A percentile compares a stretch with the other conserved stretches of the same genome.
Evolutionary conservation across 176 grass and related monocot genomes (phyloP).

Genomic region (Eremochloa ophiuroides): DNA sequence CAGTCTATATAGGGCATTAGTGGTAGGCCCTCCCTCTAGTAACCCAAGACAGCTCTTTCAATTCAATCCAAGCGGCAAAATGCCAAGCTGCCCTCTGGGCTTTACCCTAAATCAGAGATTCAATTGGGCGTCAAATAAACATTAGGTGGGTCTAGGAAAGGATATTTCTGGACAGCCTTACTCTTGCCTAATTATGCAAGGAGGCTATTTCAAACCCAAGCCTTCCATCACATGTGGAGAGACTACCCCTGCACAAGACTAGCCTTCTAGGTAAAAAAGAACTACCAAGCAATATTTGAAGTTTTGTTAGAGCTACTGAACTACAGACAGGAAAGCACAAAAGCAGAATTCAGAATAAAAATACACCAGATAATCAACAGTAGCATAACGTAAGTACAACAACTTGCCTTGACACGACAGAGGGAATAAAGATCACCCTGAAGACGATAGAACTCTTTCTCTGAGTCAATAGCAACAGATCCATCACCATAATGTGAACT

Average conservation of each 20-base stretch:
- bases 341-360: background rate
- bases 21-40: no score
- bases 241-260: background rate
- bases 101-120: no score
- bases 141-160: background rate
- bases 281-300: background rate
- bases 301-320: background rate
- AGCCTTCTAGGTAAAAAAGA: background rate
- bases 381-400: constrained; percentile 13
- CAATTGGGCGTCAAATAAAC: no score
- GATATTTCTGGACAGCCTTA: background rate
- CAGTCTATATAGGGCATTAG: no score
- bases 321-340: background rate
- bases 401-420: constrained; percentile 74
- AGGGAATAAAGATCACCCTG: constrained; percentile 96
- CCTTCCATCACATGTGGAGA: background rate
- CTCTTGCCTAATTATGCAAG: background rate
- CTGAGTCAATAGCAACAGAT: constrained; percentile 63
- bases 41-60: no score
- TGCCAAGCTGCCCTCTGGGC: no score
- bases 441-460: constrained; percentile 92
- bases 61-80: no score
- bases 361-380: background rate
- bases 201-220: background rate
- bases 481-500: constrained; percentile 56